A percentile compares a stretch with the other conserved stretches of the same genome.
phyloP scores from a whole-genome alignment of 768 basidiomycete genomes.

The Asterophora lycoperdoides region DNA sequence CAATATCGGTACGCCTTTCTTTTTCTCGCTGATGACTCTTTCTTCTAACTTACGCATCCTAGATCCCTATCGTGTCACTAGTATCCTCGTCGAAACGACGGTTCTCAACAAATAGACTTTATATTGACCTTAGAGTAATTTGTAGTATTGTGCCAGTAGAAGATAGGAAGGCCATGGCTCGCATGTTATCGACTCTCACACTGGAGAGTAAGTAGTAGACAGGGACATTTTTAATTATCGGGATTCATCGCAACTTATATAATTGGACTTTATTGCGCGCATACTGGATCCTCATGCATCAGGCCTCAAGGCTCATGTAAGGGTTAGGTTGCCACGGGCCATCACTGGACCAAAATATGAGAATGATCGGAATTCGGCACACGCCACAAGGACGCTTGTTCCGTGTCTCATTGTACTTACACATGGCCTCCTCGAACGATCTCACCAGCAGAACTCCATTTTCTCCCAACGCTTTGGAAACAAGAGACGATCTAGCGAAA shows the following conservation, averaged over 20 bases:
- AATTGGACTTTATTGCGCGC: background rate
- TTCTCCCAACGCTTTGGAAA: constrained; percentile 55
- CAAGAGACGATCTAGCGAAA: constrained; percentile 51
- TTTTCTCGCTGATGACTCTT: background rate
- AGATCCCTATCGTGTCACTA: constrained; percentile 96
- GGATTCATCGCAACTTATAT: background rate
- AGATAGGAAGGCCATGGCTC: background rate
- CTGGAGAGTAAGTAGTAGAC: constrained; percentile 6
- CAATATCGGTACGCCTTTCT: constrained; percentile 74
- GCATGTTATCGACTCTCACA: constrained; percentile 6
- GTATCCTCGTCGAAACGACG: constrained; percentile 87
- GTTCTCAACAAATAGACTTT: constrained; percentile 52
- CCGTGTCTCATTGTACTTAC: background rate
- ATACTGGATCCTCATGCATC: too few relatives aligned
- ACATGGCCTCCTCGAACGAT: constrained; percentile 22
- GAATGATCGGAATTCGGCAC: too few relatives aligned
- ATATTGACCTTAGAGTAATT: constrained; percentile 4
- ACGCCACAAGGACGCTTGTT: background rate
- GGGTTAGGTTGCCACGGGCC: too few relatives aligned
- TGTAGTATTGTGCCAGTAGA: constrained; percentile 7
- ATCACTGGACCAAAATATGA: too few relatives aligned
- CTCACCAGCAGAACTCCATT: constrained; percentile 41
- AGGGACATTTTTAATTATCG: constrained; percentile 13
- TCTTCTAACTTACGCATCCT: constrained; percentile 7
- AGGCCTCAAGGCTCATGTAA: too few relatives aligned